A percentile compares a stretch with the other conserved stretches of the same genome.
Conservation (phyloP, 2,329 filamentous ascomycete species). For the Immersiporthe knoxdaviesiana region DNA sequence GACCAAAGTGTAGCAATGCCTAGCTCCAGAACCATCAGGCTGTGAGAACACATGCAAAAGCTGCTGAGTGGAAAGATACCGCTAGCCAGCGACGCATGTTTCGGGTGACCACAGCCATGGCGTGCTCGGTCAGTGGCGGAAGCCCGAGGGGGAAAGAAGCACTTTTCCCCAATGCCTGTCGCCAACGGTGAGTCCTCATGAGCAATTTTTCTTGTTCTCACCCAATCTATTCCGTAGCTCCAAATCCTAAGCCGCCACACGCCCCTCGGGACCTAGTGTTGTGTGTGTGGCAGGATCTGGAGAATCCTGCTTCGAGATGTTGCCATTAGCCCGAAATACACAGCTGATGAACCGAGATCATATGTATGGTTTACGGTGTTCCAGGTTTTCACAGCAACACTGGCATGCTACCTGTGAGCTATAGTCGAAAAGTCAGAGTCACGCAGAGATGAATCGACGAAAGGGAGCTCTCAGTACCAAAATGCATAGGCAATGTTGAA, state of each 20-base stretch:
- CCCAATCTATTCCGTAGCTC: neutral
- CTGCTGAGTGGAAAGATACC: conserved; percentile 7
- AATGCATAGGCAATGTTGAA: neutral
- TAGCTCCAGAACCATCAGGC: conserved; percentile 3
- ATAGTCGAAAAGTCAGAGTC: neutral
- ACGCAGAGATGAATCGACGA: neutral
- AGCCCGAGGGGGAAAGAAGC: neutral
- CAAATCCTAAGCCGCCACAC: neutral
- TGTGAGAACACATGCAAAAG: conserved; percentile 1
- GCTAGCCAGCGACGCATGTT: conserved; percentile 12
- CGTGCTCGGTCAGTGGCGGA: neutral
- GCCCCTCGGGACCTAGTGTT: neutral
- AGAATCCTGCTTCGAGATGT: neutral
- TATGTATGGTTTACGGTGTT: neutral
- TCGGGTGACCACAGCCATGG: conserved; percentile 18
- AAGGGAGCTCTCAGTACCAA: neutral
- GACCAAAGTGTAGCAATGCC: neutral
- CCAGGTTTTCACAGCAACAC: neutral
- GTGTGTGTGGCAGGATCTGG: neutral
- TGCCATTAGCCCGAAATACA: neutral
- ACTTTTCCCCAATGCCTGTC: neutral
- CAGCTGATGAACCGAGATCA: neutral
- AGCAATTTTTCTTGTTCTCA: neutral
- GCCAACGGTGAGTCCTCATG: neutral
- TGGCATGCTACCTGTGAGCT: neutral